Evolutionary conservation across 495 filamentous ascomycete species (phyloP), one percentile per base, ranked within the genome.

Genomic region (Schizothecium vesticola): DNA sequence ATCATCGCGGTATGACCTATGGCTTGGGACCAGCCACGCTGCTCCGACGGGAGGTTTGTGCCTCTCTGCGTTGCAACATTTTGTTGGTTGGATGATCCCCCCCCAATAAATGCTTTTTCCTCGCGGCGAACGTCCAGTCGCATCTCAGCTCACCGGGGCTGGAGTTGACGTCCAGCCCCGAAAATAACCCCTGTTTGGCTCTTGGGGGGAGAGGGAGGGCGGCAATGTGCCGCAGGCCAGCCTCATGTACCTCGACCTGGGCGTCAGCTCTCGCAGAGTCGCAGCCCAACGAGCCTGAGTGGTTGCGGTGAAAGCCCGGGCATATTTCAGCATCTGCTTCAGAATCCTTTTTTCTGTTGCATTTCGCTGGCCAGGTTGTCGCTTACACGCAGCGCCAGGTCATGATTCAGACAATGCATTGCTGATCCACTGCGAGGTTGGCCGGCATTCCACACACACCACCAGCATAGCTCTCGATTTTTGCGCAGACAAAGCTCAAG

Each of bases 401-500:
- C 51, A 51, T 29, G 65, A 66, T 60, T 60, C 65, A 66, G 36
- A 43, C 65, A 66, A 66, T 66, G 65, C 65, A 43, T 56, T 29
- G 65, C 57, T 43, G 56, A 66, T 66, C 65, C 57, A 56, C 29
- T 66, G 56, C 65, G 60, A 51, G 65, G 59, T 24, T 60, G 29
- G 8, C 65, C 23, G 25, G 24, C 58, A 24, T 26, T 43, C 57
- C 56, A 57, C 24, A 28, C 31, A 24, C 19, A 8, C 24, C 63
- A 36, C 28, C 28, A 29, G 6, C 43, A 6, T 6, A 51, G 58
- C 58, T 25, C 26, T 59, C 22, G 23, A 24, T 59, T 59, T 59
- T 59, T 59, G 58, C 58, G 58, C 58, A n/a, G 13, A 59, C 23
- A 28, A 24, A 24, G 58, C 58, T 25, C 58, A 28, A 59, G 58